These are phyloP conservation scores for Persicaria maculosa DNA, from an alignment of 148 eudicot species.

Conservation along the genomic window DNA sequence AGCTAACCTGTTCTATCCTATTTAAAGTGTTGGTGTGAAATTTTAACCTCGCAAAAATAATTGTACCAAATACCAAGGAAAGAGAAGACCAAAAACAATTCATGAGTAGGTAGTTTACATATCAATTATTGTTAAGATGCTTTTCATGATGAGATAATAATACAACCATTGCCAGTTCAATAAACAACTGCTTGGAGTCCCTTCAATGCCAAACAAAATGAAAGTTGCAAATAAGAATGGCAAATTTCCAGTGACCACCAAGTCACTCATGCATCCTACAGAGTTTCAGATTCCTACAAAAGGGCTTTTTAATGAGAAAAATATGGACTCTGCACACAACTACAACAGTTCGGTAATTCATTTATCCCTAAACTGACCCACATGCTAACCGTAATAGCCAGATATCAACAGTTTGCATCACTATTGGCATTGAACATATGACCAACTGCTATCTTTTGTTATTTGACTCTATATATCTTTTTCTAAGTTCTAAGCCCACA, in stretches of 20 bases:
- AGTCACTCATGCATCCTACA: background rate
- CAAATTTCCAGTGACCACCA: background rate
- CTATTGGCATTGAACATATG: no score
- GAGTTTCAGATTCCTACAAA: background rate
- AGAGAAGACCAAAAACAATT: background rate
- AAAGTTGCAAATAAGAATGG: background rate
- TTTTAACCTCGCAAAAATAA: no score
- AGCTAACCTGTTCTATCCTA: no score
- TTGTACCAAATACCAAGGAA: background rate
- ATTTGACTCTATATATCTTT: no score
- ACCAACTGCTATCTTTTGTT: no score
- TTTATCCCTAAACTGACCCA: background rate
- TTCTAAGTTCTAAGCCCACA: no score
- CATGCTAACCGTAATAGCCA: background rate
- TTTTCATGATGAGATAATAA: background rate
- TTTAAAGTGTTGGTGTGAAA: no score
- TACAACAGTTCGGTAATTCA: background rate
- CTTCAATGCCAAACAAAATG: background rate
- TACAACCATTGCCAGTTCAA: background rate
- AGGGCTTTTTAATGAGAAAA: background rate
- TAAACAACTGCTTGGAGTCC: background rate
- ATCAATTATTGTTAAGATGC: no score
- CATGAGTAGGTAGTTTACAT: no score
- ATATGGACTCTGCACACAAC: background rate
- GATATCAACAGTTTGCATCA: conserved; percentile 19